phyloP scores from a whole-genome alignment of 768 basidiomycete species.

The Austroboletus eburneus region DNA sequence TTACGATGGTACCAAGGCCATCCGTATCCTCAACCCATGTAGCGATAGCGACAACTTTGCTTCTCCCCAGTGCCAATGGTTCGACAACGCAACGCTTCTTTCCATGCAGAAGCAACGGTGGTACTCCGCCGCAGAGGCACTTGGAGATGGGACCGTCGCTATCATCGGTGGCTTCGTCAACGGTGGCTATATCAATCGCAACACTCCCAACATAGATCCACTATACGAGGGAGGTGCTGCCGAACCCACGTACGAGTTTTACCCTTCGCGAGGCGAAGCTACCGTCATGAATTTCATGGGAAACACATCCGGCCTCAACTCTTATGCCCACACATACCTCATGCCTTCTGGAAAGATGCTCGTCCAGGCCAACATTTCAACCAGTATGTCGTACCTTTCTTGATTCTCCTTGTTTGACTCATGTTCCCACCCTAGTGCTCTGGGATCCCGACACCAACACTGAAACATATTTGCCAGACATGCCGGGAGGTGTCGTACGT shows the following conservation, averaged over 20 bases:
- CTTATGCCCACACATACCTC: constrained; percentile 71
- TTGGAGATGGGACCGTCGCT: constrained; percentile 71
- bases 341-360: constrained; percentile 77
- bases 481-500: constrained; percentile 69
- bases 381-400: constrained; percentile 15
- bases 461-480: constrained; percentile 62
- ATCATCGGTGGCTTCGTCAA: constrained; percentile 79
- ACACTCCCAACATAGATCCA: constrained; percentile 66
- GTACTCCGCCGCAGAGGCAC: constrained; percentile 74
- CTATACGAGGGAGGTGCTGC: constrained; percentile 61
- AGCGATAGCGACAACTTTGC: constrained; percentile 42
- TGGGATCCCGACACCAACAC: constrained; percentile 52
- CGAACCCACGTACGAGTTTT: constrained; percentile 83
- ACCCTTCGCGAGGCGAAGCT: constrained; percentile 54
- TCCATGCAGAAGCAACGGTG: constrained; percentile 68
- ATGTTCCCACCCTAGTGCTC: constrained; percentile 30
- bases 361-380: constrained; percentile 68
- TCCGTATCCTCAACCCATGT: constrained; percentile 83
- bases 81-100: constrained; percentile 58
- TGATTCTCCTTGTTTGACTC: neutral
- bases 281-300: constrained; percentile 64
- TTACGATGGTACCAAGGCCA: constrained; percentile 74
- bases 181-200: constrained; percentile 78
- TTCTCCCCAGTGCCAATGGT: constrained; percentile 61
- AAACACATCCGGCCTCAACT: constrained; percentile 70